Evolutionary conservation across 2,329 filamentous ascomycete species (phyloP), one percentile per base, ranked within the genome.

Genomic region (Colletotrichum sp.): DNA sequence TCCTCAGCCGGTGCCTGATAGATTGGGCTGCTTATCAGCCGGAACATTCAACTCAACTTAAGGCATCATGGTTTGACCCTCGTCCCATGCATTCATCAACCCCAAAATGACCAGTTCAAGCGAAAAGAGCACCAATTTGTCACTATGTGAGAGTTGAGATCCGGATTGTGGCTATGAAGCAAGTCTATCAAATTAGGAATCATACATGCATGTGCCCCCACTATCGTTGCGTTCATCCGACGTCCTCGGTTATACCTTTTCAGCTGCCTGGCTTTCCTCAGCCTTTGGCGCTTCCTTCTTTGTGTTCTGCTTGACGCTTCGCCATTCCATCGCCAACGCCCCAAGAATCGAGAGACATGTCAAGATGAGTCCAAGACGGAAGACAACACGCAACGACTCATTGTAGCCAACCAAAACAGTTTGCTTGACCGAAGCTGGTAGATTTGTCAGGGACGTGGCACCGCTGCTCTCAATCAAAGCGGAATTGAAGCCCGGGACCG

Each of bases 251-350:
- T 22, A 66, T 2, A 66, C 43, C 67, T 62, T 48, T 27, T 62
- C 56, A 9, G 36, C 56, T 27, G 30, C n/a, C 58, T 32, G 5
- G n/a, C 2, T 4, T 12, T 22, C 58, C 62, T 18, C 32, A 75
- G 77, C 3, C 15, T 32, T 56, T 22, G 16, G 7, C 9, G 1
- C 28, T 22, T 5, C 7, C 28, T 36, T 56, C 7, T 67, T 67
- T 8, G 12, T 6, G 8, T 25, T 13, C 16, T 74, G 70, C 62
- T 78, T 80, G 3, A 81, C 78, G 8, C 76, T 81, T 2, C 76
- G 89, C 91, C 91, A 93, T 81, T 93, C 88, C 76, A 93, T 87
- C 16, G 86, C 84, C 4, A 87, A 77, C 0, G 87, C 85, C 1
- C 89, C 90, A 22, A 92, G 52, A 16, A 91, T 85, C 6, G 86